Conservation (phyloP, 176 grass and related monocot genomes). For the Bothriochloa decipiens region DNA sequence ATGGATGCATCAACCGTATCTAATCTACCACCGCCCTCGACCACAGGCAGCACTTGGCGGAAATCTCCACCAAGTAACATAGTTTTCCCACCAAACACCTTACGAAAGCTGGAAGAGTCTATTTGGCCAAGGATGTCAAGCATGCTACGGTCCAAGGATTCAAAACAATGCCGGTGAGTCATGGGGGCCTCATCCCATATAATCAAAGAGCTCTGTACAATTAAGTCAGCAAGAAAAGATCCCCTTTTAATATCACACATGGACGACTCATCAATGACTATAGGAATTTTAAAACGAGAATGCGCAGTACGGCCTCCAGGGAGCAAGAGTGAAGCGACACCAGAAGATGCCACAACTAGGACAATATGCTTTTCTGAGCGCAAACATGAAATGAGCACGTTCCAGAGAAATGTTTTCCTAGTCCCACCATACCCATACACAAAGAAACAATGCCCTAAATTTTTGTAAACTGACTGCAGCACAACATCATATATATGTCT, state of each 20-base stretch:
- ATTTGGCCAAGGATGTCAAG: neutral
- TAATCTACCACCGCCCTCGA: neutral
- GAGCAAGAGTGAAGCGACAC: neutral
- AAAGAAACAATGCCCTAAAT: neutral
- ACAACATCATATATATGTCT: neutral
- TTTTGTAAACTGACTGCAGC: neutral
- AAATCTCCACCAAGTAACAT: neutral
- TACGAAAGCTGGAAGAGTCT: neutral
- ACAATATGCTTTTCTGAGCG: neutral
- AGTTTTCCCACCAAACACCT: neutral
- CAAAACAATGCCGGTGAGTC: neutral
- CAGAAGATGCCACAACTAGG: neutral
- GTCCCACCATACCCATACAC: neutral
- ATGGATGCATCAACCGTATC: neutral
- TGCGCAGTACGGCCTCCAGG: neutral
- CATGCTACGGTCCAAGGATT: neutral
- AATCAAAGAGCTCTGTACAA: neutral
- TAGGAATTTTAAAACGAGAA: conserved; percentile 9
- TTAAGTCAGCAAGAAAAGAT: neutral
- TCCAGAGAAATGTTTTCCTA: neutral
- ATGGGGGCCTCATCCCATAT: neutral
- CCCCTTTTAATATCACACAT: neutral
- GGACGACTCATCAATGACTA: neutral
- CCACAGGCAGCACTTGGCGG: neutral
- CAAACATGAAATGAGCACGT: neutral